Evolutionary conservation across 106 monocot species (phyloP), one percentile per base, ranked within the genome.

Genomic region (Allium sativum): DNA sequence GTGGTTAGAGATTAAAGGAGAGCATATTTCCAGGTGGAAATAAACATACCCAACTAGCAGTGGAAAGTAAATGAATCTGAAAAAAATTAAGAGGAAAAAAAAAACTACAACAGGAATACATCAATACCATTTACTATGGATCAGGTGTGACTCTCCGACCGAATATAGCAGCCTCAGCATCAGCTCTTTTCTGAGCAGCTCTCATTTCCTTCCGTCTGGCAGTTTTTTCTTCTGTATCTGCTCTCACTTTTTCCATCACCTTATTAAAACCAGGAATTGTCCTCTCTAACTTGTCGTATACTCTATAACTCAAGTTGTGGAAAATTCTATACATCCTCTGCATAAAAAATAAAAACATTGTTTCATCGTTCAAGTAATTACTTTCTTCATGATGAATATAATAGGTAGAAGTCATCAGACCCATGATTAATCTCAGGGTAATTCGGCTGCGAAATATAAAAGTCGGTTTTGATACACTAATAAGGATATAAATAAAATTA

Each of bases 301-400:
- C 79, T 76, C 79, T 74, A 66, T 63, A 69, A 70, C 77, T 90
- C 72, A 90, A 70, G 52, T 85, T 89, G 61, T 71, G 62, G 58
- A 81, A 89, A 21, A 76, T 79, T 67, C 71, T 77, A 18, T 61
- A 76, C 62, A 83, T 53, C 43, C 77, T 74, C 83, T 88, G 88
- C 72, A 67, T 0, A 40, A 18, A 47, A 40, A 5, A 48, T 44
- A 45, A 6, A 45, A 21, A 20, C 55, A 9, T 55, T 13, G n/a
- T 56, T 40, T 56, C 19, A 56, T 21, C 21, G 14, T 56, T 56
- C 40, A 9, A 40, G 1, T 9, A 56, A 56, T 21, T 56, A 31
- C 31, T 31, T 31, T 31, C 31, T 31, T 31, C 31, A 31, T 31
- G 31, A 31, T 31, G 31, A 31, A 31, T 31, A 31, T 31, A 31